These are phyloP conservation scores for Xylaria sp. DNA, from an alignment of 2,329 filamentous ascomycete species.

Conservation along the genomic window DNA sequence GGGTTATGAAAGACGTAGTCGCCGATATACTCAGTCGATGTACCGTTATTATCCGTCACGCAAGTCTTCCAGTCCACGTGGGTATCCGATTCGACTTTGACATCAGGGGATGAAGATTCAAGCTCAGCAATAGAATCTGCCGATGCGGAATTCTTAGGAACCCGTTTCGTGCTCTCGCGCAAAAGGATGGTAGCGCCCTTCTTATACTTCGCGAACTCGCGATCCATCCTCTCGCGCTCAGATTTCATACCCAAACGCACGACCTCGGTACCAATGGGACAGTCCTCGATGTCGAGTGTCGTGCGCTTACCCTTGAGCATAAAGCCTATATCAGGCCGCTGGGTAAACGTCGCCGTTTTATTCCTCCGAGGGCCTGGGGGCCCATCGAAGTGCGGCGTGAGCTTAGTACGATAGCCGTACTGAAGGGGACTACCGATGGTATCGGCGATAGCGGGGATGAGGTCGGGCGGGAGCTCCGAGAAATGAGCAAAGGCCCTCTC, in stretches of 20 bases:
- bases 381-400: conserved; percentile 94
- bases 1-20: conserved; percentile 88
- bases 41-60: conserved; percentile 85
- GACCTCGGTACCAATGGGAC: conserved; percentile 90
- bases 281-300: conserved; percentile 96
- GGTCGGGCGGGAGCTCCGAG: conserved; percentile 79
- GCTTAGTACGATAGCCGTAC: conserved; percentile 94
- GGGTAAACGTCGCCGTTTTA: conserved; percentile 63
- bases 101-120: conserved; percentile 53
- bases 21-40: conserved; percentile 87
- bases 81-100: conserved; percentile 65
- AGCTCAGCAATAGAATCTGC: conserved; percentile 15
- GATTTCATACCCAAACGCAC: conserved; percentile 81
- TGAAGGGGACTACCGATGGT: conserved; percentile 92
- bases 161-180: conserved; percentile 82
- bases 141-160: conserved; percentile 58
- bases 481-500: conserved; percentile 95
- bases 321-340: conserved; percentile 86
- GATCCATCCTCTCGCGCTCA: conserved; percentile 80
- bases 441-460: conserved; percentile 80
- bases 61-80: conserved; percentile 86
- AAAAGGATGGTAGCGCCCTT: conserved; percentile 89
- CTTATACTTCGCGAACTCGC: conserved; percentile 76
- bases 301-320: conserved; percentile 83
- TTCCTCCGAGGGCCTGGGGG: conserved; percentile 68